These are phyloP conservation scores for Mycena haematopus DNA, from an alignment of 768 basidiomycete genomes.

Conservation along the genomic window DNA sequence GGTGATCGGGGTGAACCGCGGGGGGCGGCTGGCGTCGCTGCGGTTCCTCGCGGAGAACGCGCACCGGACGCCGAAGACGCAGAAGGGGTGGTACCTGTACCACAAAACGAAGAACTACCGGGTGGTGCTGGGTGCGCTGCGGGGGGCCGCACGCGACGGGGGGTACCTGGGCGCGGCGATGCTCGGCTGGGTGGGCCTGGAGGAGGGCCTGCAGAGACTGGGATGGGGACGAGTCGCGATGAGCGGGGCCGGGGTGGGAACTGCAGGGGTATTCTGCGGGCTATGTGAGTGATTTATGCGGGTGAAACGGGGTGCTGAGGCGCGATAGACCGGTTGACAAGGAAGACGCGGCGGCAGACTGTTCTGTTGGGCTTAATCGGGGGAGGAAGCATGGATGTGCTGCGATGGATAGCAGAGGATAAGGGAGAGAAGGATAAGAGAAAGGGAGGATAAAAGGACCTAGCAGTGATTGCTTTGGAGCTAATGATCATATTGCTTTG, in stretches of 20 bases:
- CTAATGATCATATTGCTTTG: too few relatives aligned
- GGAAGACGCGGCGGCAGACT: slow-evolving; percentile 54
- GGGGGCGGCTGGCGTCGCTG: slow-evolving; percentile 71
- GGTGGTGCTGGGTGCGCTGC: slow-evolving; percentile 75
- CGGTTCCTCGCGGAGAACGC: slow-evolving; percentile 93
- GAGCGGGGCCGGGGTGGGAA: slow-evolving; percentile 70
- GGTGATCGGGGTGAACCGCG: slow-evolving; percentile 76
- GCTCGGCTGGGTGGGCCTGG: slow-evolving; percentile 50
- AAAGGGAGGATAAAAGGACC: neutral
- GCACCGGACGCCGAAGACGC: slow-evolving; percentile 83
- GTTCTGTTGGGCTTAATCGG: slow-evolving; percentile 61
- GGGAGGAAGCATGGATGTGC: slow-evolving; percentile 58
- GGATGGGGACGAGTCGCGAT: slow-evolving; percentile 52
- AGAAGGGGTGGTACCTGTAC: slow-evolving; percentile 95
- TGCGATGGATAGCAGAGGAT: slow-evolving; percentile 39
- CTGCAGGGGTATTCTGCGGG: slow-evolving; percentile 61
- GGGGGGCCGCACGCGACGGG: slow-evolving; percentile 67
- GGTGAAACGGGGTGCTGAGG: slow-evolving; percentile 12
- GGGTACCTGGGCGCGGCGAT: slow-evolving; percentile 50
- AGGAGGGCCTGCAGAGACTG: slow-evolving; percentile 45
- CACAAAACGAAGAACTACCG: slow-evolving; percentile 95
- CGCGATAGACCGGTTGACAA: slow-evolving; percentile 61
- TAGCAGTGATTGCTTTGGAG: too few relatives aligned
- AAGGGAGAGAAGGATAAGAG: slow-evolving; percentile 6
- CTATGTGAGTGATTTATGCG: slow-evolving; percentile 52